Evolutionary conservation across 1,284 basidiomycete species (phyloP), one percentile per base, ranked within the genome.

Genomic region (Violaceomyces palustris): DNA sequence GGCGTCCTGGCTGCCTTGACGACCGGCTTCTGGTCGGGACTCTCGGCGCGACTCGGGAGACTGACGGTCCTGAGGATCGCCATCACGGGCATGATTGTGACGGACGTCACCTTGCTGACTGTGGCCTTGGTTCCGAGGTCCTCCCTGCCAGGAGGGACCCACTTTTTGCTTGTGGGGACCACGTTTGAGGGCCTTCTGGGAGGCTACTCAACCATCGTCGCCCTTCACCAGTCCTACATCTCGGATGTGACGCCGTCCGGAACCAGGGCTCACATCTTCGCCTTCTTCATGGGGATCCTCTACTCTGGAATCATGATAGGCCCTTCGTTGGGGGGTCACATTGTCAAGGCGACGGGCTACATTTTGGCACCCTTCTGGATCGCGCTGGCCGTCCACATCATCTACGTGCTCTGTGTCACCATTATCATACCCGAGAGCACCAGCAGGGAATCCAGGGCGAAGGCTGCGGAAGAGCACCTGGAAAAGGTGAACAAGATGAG

Each of bases 1-100:
- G 90, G 90, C n/a, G 64, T 83, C 5, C 78, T 92, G 4, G 85
- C 85, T 4, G 88, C 86, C 0, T 73, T 91, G 25, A 89, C 87
- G 1, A 88, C 88, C 0, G 87, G 86, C 8, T 88, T 83, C 80
- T 94, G 90, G 90, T 87, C 87, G 27, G 80, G 81, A 47, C 84
- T 85, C 34, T 83, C 87, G 7, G 88, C 92, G 68, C 78, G 82
- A 15, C 75, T 84, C 47, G 90, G 90, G 9, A 79, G 90, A 22
- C 86, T 82, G 4, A 80, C 78, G 35, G 83, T 92, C 25, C 79
- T 93, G 42, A 82, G 84, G 10, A 75, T 83, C 19, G 76, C 83
- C 12, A 82, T 85, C 4, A 57, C 84, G 15, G 87, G 89, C 4
- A 73, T 89, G 2, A 78, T 90, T 62, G 75, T 86, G 51, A 86